phyloP scores from a whole-genome alignment of 2,329 filamentous ascomycete species.

The Neoscytalidium dimidiatum region DNA sequence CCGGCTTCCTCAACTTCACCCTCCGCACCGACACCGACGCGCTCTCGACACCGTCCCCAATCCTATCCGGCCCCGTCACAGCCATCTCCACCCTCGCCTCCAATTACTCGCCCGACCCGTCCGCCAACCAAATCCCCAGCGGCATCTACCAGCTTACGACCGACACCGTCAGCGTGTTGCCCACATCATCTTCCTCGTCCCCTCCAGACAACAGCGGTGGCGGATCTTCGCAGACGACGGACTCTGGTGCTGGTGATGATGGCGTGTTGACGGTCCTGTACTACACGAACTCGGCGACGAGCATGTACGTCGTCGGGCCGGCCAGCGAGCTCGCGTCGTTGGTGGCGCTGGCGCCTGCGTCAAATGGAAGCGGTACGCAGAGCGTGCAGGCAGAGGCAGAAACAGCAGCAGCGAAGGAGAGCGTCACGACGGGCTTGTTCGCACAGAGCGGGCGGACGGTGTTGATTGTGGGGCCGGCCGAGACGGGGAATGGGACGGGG shows the following conservation, averaged over 20 bases:
- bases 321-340: not conserved
- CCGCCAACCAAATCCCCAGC: not conserved
- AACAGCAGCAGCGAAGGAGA: not conserved
- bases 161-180: not conserved
- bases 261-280: slow-evolving; percentile 5
- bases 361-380: not conserved
- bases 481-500: not conserved
- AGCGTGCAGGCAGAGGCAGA: not conserved
- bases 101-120: not conserved
- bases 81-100: slow-evolving; percentile 24
- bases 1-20: slow-evolving; percentile 15
- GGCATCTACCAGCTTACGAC: not conserved
- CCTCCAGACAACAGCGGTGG: not conserved
- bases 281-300: not conserved
- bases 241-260: not conserved
- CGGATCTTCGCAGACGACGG: not conserved
- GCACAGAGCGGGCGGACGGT: not conserved
- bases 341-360: not conserved
- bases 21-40: not conserved
- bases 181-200: not conserved
- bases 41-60: not conserved
- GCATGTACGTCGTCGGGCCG: slow-evolving; percentile 5
- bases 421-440: not conserved
- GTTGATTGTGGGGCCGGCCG: slow-evolving; percentile 3
- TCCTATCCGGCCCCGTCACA: slow-evolving; percentile 16